Evolutionary conservation across 176 grass and related monocot genomes (phyloP), one percentile per base, ranked within the genome.

Genomic region (Thinopyrum elongatum): DNA sequence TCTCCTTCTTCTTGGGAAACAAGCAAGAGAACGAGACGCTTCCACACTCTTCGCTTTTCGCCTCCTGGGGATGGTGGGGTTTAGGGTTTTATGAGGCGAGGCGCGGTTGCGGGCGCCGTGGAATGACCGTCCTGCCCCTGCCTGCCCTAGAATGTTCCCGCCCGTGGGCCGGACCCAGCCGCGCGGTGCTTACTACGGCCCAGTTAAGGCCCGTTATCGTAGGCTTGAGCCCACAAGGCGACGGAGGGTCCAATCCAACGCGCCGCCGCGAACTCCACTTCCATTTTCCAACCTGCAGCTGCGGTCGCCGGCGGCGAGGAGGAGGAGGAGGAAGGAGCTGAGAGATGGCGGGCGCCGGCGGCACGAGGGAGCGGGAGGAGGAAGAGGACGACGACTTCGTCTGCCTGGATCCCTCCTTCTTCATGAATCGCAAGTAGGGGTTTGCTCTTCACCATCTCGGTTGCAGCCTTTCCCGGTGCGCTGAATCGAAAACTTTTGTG

Each of bases 371-470:
- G 80, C 81, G 62, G 47, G 55, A 38, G 44, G 16, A 81, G 42
- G 86, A 93, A 13, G 83, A 87, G 21, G 93, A 95, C 0, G 94
- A 94, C 41, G 92, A 82, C 30, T 80, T 85, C 3, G 55, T 99
- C 30, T 96, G 81, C 23, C 84, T 97, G 69, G 90, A 92, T 66
- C 78, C 76, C 2, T 96, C 90, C 44, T 93, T 97, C 68, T 99
- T 99, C 82, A 90, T 97, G 31, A 88, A 99, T 49, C 97, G 90
- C 65, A 87, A 87, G 97, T 97, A 87, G 21, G 33, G 64, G 21
- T 6, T 68, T 26, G 58, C 49, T 46, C 9, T 80, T 26, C 15
- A n/a, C n/a, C 42, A 8, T 11, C 35, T 63, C 9, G 16, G 31
- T 46, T 22, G 77, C 1, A 10, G 59, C 39, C 28, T 39, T 30